Evolutionary conservation across 495 filamentous ascomycete genomes (phyloP), one percentile per base, ranked within the genome.

Genomic region (Darksidea phi): DNA sequence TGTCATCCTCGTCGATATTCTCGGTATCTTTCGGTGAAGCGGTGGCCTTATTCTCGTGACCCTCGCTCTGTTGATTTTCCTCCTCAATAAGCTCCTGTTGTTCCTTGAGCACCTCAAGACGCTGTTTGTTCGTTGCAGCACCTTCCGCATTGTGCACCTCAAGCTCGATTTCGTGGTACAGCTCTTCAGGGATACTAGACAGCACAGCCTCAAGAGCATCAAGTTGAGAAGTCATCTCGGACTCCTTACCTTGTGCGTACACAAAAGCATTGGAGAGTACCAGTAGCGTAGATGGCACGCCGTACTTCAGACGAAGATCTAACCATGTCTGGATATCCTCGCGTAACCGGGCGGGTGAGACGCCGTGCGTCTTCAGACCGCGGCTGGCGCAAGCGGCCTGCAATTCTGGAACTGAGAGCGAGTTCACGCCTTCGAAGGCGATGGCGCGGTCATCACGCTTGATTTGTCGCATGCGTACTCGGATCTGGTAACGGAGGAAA

Each of bases 91-190:
- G 83, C 67, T 97, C 94, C 71, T 99, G 89, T 77, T 99, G 94
- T 78, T 99, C 94, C 83, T 90, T 95, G 68, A 99, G 82, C 7
- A 99, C 94, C 80, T 99, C 94, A n/a, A 99, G 84, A 70, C 94
- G 88, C 78, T 99, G 94, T 80, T 92, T 95, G 82, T 99, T 99
- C 54, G 95, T 99, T 50, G 94, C 95, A 11, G 92, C 94, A 57
- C 94, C 94, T 77, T 99, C 94, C 48, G 91, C 90, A 57, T 87
- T 95, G 79, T 97, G 90, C 24, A 97, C 92, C 78, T 97, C 95
- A 28, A 99, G 87, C 75, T 99, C 94, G 61, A 97, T 97, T 77
- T 99, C 94, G 78, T 99, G 94, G 87, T 94, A 97, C 38, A 99
- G 84, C 73, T 99, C 94, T 76, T 99, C 94, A 4, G 94, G 94